phyloP scores from a whole-genome alignment of 2,329 filamentous ascomycete genomes.

The Phoma sp. region DNA sequence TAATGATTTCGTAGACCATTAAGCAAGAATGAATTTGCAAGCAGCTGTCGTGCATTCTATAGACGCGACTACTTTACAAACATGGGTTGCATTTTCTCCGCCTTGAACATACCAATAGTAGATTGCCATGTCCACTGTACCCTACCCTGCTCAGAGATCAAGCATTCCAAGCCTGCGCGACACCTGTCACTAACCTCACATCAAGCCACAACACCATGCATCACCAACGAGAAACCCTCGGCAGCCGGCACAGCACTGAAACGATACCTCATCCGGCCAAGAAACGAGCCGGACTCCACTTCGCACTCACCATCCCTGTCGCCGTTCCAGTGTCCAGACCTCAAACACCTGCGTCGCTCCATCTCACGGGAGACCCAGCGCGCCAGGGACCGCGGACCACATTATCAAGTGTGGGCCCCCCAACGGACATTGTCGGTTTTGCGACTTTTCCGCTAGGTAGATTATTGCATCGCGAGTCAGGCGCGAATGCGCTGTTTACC shows the following conservation, averaged over 20 bases:
- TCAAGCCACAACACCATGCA: constrained; percentile 1
- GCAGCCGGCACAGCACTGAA: constrained; percentile 17
- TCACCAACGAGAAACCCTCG: neutral
- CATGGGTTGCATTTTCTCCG: no score
- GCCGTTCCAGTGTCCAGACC: constrained; percentile 3
- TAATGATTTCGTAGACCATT: neutral
- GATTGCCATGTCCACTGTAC: no score
- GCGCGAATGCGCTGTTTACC: neutral
- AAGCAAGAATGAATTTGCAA: neutral
- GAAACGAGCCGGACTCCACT: constrained; percentile 1
- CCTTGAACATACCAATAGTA: no score
- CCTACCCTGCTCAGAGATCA: neutral
- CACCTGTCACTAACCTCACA: constrained; percentile 3
- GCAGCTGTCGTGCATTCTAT: no score
- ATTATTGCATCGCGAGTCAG: neutral
- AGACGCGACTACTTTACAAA: no score
- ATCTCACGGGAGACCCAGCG: constrained; percentile 6
- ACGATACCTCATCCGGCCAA: constrained; percentile 7
- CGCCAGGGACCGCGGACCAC: neutral
- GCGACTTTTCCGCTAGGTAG: neutral
- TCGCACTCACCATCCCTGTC: neutral
- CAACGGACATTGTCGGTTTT: neutral
- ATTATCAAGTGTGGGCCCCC: no score
- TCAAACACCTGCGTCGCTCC: constrained; percentile 4
- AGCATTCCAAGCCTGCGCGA: constrained; percentile 9